Evolutionary conservation across 2,329 filamentous ascomycete species (phyloP), one percentile per base, ranked within the genome.

Genomic region (Penicillium sp.): DNA sequence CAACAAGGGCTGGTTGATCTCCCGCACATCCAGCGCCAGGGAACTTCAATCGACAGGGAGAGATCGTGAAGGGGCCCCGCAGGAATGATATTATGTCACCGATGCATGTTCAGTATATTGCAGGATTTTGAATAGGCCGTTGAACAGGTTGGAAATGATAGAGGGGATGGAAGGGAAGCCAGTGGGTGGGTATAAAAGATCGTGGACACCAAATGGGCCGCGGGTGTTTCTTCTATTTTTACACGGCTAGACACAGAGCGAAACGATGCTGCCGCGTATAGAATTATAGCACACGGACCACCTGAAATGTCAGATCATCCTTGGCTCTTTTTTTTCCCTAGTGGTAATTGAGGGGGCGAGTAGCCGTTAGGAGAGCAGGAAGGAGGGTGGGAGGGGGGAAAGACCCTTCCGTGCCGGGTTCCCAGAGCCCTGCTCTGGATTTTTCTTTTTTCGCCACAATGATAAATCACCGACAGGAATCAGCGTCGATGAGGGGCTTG

Each of bases 381-480:
- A 30, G 16, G n/a, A n/a, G 18, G 15, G 14, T 36, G 21, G 21
- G 32, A 32, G 29, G 18, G 25, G 31, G 25, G 25, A 36, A 37
- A 32, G 33, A 28, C 18, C 34, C 32, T 9, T 40, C 41, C 34
- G 39, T 37, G 44, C 35, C 38, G 38, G 23, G 26, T 39, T 35
- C 20, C 36, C 35, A 36, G 9, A 23, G 32, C 29, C 28, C 34
- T 39, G 16, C 29, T 28, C 30, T 42, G 16, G 23, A 26, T 19
- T 31, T 27, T 25, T 36, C 23, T 48, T 42, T 23, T 32, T 33
- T 50, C 29, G 49, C 49, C 51, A 50, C 47, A 31, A 46, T 38
- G 18, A 30, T 43, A 53, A 53, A 48, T 48, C 47, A 48, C 49
- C 47, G 45, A 39, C 21, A 13, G 21, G 25, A 13, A 27, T 7